Base-by-base conservation (phyloP, 306 rosid genomes). In the Biancaea sappan region DNA sequence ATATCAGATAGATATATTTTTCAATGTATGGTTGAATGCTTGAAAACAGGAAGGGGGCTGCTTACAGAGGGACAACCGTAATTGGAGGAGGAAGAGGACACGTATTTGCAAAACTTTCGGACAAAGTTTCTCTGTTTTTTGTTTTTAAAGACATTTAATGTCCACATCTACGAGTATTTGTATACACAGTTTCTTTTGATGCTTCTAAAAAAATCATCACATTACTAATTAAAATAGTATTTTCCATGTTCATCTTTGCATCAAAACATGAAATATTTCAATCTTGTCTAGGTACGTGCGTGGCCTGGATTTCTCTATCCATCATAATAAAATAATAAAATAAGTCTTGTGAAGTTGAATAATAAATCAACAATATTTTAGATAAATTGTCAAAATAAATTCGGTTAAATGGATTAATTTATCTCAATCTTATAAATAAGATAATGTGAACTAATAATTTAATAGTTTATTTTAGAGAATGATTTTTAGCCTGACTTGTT, bases 31-130 rank as follows among this genome's bases (percentile, higher is more conserved):
- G 60, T 11, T 53, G 46, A 37, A 66, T 50, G 69, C 77, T 51
- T 73, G 61, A 52, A 52, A 19, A 44, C 70, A 16, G 51, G 19
- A 21, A 52, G 72, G 46, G 56, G 6, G 58, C 14, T 41, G 24
- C 32, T 53, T 14, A 31, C 15, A 47, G 48, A 54, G 32, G 32
- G 44, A 56, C 21, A 38, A 15, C 26, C 71, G 13, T 29, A 37
- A 66, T 47, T 78, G 52, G 38, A 59, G 58, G 71, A 71, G 31
- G 46, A 56, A 60, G 50, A n/a, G 53, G 66, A 79, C 83, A 79
- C 79, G 76, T 48, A 44, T 19, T 34, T 8, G 29, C 48, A 32
- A 8, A 48, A 13, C 66, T 60, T 59, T 21, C 3, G 18, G 40
- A 51, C 47, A 60, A 74, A 28, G 11, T 34, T 68, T 59, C 64